Evolutionary conservation across 306 rosid species (phyloP), one percentile per base, ranked within the genome.

Genomic region (Coriaria nepalensis): DNA sequence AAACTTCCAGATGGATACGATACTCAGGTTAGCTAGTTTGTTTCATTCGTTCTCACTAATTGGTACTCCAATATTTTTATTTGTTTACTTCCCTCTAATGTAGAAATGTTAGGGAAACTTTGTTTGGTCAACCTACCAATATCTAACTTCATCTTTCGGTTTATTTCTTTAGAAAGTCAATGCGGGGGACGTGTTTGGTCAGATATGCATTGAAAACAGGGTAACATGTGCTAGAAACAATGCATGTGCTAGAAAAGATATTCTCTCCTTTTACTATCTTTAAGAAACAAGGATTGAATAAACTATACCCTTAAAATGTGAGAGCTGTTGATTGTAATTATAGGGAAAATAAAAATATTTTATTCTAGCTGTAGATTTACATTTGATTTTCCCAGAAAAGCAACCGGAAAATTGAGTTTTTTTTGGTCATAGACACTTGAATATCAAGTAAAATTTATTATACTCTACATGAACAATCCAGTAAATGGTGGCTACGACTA

Each of bases 1-100:
- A 90, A 90, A 62, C 95, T 90, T 59, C 87, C 97, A 0, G 92
- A 84, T 4, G 92, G 94, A 14, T 90, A 73, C 52, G 95, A 90
- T 45, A 84, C 97, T 35, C 97, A 81, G 97, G 97, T 90, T 49
- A 67, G 8, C 45, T 44, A 29, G 20, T 2, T 32, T 40, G 47
- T 39, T 59, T 14, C 60, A 56, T 38, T 32, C 45, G 41, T 55
- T 57, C 12, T 37, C 12, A 48, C 35, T 32, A 51, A 14, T 40
- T 8, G 33, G 35, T 64, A 47, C 11, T 55, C 41, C 42, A 50
- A 49, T 50, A 40, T 57, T 20, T 20, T 20, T 20, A 20, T 20
- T 20, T 20, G 3, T 20, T 20, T 20, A 20, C 29, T 20, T 20
- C 29, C 29, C 29, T 20, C 29, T 20, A 3, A 20, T 20, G 3